A percentile compares a stretch with the other conserved stretches of the same genome.
phyloP scores from a whole-genome alignment of 179 eudicot genomes.

The Drosera spatulata region DNA sequence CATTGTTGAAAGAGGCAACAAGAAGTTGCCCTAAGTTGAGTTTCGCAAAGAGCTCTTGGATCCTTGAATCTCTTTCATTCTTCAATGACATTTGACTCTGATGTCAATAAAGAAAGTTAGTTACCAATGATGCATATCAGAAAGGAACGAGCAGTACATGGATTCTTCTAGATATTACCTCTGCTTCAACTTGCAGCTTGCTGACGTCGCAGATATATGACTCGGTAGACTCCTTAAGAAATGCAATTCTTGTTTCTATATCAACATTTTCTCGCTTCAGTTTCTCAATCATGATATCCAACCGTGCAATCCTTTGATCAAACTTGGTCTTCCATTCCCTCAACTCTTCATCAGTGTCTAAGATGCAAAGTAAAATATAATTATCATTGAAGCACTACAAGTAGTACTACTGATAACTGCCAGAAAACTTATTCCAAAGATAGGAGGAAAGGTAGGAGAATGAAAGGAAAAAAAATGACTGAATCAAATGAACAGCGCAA shows the following conservation, averaged over 20 bases:
- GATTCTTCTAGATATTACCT: conserved; percentile 29
- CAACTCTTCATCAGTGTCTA: conserved; percentile 87
- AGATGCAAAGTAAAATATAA: conserved; percentile 6
- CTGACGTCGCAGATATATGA: conserved; percentile 36
- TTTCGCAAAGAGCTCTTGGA: conserved; percentile 45
- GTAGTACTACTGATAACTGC: not conserved
- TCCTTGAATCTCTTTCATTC: conserved; percentile 61
- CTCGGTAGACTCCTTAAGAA: conserved; percentile 17
- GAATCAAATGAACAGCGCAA: not conserved
- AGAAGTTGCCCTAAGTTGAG: conserved; percentile 68
- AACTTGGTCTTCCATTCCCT: conserved; percentile 66
- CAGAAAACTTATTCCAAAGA: not conserved
- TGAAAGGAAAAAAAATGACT: not conserved
- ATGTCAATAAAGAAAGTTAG: conserved; percentile 14
- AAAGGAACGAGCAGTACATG: conserved; percentile 5
- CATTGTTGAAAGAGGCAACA: conserved; percentile 46
- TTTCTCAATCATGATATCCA: conserved; percentile 43
- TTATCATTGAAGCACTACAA: not conserved
- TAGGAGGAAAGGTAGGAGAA: not conserved
- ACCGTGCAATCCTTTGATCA: conserved; percentile 40
- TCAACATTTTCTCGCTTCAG: conserved; percentile 55
- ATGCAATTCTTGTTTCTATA: conserved; percentile 23
- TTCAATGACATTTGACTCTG: conserved; percentile 54
- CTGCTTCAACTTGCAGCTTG: conserved; percentile 73
- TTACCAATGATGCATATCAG: conserved; percentile 1